phyloP scores from a whole-genome alignment of 257 asterid species.

The Ilex asprella region DNA sequence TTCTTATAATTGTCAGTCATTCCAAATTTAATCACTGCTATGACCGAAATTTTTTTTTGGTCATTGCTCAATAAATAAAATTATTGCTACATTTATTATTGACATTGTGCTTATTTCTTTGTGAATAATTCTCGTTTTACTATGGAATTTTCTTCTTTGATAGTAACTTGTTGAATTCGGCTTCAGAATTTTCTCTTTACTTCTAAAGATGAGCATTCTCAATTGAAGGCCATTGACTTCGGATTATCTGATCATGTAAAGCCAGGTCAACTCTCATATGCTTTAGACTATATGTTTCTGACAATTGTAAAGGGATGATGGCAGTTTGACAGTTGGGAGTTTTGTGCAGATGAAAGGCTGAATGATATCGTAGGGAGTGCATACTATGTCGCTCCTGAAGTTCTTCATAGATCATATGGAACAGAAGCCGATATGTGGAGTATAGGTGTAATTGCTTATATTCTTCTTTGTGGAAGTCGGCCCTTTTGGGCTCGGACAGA shows the following conservation, averaged over 20 bases:
- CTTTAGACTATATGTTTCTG: neutral
- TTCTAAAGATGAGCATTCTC: conserved; percentile 67
- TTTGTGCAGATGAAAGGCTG: conserved; percentile 62
- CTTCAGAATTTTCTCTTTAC: conserved; percentile 75
- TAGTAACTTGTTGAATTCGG: conserved; percentile 7
- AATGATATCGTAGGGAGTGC: conserved; percentile 94
- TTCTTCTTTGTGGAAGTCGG: conserved; percentile 85
- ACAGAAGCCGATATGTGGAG: conserved; percentile 98
- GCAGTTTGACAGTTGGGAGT: conserved; percentile 12
- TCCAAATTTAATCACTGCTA: too few relatives aligned
- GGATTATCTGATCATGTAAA: conserved; percentile 91
- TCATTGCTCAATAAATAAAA: too few relatives aligned
- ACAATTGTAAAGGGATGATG: conserved; percentile 3
- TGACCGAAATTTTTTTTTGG: too few relatives aligned
- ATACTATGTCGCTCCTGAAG: conserved; percentile 78
- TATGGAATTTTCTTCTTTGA: too few relatives aligned
- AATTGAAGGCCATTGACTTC: conserved; percentile 83
- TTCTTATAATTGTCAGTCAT: too few relatives aligned
- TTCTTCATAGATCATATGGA: conserved; percentile 83
- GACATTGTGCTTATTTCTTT: too few relatives aligned
- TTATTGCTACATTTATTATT: too few relatives aligned
- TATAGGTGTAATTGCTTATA: conserved; percentile 83
- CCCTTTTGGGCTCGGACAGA: conserved; percentile 80
- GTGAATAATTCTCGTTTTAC: too few relatives aligned
- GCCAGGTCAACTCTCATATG: conserved; percentile 52